These are phyloP conservation scores for Herpetomonas tarakana DNA, from an alignment of 208 protist species.

Conservation along the genomic window DNA sequence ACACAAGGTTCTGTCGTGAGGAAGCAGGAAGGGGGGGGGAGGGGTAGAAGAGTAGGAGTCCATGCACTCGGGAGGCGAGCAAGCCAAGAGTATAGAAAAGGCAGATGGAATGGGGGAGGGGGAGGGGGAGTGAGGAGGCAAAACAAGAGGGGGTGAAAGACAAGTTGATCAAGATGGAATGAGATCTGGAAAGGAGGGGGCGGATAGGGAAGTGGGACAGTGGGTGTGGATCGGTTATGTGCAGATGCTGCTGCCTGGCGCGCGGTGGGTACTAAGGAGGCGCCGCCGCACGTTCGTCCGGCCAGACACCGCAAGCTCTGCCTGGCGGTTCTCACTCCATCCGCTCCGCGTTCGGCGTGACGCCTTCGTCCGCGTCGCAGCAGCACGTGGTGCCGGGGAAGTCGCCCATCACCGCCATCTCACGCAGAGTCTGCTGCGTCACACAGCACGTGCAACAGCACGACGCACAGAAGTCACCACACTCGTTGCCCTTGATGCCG, in stretches of 20 bases:
- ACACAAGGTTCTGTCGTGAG: no score
- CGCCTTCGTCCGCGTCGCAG: not conserved
- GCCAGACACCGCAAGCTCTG: not conserved
- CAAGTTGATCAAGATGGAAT: not conserved
- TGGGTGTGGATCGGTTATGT: not conserved
- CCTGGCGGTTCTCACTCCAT: not conserved
- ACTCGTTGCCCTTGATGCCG: constrained; percentile 7
- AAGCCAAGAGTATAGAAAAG: not conserved
- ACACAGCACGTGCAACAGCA: constrained; percentile 14
- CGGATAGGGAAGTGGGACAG: not conserved
- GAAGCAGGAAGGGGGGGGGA: not conserved
- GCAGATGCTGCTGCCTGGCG: no score
- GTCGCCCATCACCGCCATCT: constrained; percentile 19
- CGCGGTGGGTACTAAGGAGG: no score
- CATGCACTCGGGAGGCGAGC: not conserved
- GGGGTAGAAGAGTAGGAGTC: not conserved
- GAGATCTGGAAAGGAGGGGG: not conserved
- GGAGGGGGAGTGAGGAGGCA: not conserved
- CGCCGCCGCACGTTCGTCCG: not conserved
- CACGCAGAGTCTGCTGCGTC: constrained; percentile 22
- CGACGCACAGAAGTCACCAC: constrained; percentile 6
- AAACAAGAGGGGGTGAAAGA: not conserved
- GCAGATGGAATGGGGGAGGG: not conserved
- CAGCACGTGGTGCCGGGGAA: constrained; percentile 19
- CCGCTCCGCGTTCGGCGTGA: not conserved